These are phyloP conservation scores for Pyrus communis DNA, from an alignment of 306 rosid genomes.

Conservation along the genomic window DNA sequence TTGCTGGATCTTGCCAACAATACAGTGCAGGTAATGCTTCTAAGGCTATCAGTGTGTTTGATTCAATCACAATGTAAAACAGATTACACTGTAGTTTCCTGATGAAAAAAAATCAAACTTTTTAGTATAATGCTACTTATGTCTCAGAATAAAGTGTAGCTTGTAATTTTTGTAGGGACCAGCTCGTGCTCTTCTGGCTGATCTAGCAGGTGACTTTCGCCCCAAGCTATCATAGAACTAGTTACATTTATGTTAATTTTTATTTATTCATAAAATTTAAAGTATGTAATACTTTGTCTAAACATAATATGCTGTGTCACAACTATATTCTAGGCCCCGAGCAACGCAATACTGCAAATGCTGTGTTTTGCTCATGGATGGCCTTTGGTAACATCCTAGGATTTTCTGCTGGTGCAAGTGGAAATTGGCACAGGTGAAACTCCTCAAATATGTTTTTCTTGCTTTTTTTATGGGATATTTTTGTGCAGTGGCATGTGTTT, in stretches of 20 bases:
- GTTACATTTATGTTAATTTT: neutral
- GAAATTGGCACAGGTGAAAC: conserved; percentile 84
- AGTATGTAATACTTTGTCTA: neutral
- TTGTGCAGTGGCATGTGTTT: neutral
- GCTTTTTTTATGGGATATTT: neutral
- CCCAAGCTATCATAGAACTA: neutral
- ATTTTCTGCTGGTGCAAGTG: conserved; percentile 95
- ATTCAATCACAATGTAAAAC: neutral
- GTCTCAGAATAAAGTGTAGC: conserved; percentile 8
- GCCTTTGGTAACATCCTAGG: conserved; percentile 97
- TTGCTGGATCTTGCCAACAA: conserved; percentile 99
- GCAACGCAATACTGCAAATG: conserved; percentile 87
- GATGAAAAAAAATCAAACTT: neutral
- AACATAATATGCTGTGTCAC: neutral
- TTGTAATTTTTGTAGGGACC: conserved; percentile 67
- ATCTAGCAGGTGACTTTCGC: conserved; percentile 62
- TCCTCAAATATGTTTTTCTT: conserved; percentile 5
- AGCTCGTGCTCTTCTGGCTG: conserved; percentile 99
- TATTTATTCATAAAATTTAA: neutral
- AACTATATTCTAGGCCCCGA: conserved; percentile 60
- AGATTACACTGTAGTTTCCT: neutral
- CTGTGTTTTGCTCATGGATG: conserved; percentile 99
- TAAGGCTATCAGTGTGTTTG: conserved; percentile 6
- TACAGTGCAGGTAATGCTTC: conserved; percentile 76
- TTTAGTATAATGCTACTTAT: neutral